Evolutionary conservation across 169 alveolate genomes (phyloP).

Genomic region (Babesia caballi): DNA sequence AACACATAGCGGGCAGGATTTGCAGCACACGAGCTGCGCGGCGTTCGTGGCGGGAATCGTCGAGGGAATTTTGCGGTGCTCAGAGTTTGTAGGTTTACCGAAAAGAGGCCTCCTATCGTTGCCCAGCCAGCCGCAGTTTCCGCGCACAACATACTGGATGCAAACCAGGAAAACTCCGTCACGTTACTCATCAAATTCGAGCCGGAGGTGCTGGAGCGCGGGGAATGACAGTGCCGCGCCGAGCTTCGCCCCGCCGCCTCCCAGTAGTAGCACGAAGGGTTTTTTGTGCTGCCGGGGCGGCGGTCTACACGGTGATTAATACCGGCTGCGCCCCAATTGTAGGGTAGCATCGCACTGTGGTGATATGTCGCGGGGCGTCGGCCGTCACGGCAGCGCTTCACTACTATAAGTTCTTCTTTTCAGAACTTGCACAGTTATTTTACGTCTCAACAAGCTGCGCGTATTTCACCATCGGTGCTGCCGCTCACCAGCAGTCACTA

Average conservation of each 20-base stretch:
- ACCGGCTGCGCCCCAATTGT: background rate
- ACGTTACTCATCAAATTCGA: slow-evolving; percentile 46
- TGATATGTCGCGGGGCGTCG: background rate
- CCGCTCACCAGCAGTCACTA: too few species aligned
- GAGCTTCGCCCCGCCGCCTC: background rate
- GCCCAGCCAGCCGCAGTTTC: slow-evolving; percentile 47
- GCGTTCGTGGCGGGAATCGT: slow-evolving; percentile 64
- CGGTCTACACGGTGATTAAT: background rate
- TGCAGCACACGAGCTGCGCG: slow-evolving; percentile 58
- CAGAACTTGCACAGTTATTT: too few species aligned
- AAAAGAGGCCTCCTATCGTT: background rate
- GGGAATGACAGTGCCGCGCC: background rate
- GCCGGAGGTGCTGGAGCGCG: slow-evolving; percentile 5
- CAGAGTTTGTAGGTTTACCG: slow-evolving; percentile 40
- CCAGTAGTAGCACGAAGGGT: background rate
- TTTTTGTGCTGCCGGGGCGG: background rate
- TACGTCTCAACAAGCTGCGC: too few species aligned
- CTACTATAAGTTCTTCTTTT: too few species aligned
- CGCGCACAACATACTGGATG: slow-evolving; percentile 58
- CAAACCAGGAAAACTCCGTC: background rate
- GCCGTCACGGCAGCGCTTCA: background rate
- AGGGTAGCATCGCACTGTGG: slow-evolving; percentile 32
- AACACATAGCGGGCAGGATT: slow-evolving; percentile 16
- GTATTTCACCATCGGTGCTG: too few species aligned
- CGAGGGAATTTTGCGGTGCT: slow-evolving; percentile 54